Evolutionary conservation across 306 rosid species (phyloP).

Genomic region (Senna tora): DNA sequence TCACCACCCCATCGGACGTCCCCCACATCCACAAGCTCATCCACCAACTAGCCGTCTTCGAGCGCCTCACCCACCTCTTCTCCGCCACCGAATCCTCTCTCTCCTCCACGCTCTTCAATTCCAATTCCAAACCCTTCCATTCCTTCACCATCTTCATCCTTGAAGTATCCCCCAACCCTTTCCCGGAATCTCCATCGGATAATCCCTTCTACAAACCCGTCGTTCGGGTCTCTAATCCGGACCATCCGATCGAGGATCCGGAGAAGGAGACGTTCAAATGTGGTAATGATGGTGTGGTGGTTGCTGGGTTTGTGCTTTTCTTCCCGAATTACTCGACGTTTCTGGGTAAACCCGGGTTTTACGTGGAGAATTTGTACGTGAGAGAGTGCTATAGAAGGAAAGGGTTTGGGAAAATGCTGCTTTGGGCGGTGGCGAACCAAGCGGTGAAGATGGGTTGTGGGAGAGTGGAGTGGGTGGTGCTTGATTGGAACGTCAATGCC

Average conservation of each 20-base stretch:
- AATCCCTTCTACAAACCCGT: constrained; percentile 49
- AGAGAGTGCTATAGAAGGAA: constrained; percentile 82
- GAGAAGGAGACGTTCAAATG: constrained; percentile 52
- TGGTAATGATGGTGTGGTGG: constrained; percentile 12
- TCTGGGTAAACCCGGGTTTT: constrained; percentile 74
- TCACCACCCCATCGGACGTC: constrained; percentile 62
- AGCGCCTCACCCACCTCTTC: constrained; percentile 66
- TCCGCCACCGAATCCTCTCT: constrained; percentile 75
- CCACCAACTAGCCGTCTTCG: constrained; percentile 82
- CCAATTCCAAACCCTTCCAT: constrained; percentile 66
- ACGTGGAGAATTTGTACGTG: constrained; percentile 76
- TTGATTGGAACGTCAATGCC: constrained; percentile 83
- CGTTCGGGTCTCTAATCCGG: constrained; percentile 39
- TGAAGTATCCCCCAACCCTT: constrained; percentile 67
- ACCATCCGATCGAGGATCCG: constrained; percentile 65
- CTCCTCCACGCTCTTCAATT: constrained; percentile 64
- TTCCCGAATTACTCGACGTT: constrained; percentile 78
- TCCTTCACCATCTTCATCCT: constrained; percentile 84
- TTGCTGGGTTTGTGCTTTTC: constrained; percentile 79
- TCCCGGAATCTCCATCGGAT: constrained; percentile 28
- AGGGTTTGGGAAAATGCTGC: constrained; percentile 69
- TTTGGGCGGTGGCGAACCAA: constrained; percentile 82
- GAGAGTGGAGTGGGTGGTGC: constrained; percentile 90
- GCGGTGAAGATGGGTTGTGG: too few species aligned
- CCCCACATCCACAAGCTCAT: constrained; percentile 86